A percentile compares a stretch with the other conserved stretches of the same genome.
Evolutionary conservation across 495 filamentous ascomycete genomes (phyloP).

Genomic region (Trichocladium antarcticum): DNA sequence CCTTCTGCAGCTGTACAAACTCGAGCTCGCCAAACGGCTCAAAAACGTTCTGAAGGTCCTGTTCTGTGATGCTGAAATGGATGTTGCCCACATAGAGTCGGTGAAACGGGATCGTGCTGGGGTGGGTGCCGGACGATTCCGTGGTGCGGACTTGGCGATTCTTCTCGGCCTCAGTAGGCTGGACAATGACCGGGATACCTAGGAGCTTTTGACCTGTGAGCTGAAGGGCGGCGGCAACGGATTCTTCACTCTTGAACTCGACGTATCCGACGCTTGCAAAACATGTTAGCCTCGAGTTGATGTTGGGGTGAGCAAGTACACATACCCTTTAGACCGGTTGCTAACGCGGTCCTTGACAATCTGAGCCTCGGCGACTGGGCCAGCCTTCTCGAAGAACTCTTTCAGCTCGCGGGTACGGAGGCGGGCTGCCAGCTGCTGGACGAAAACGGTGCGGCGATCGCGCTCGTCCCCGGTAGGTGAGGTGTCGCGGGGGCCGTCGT

Average conservation of each 20-base stretch:
- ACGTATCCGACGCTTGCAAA: conserved; percentile 91
- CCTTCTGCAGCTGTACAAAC: conserved; percentile 93
- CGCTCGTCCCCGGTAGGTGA: conserved; percentile 18
- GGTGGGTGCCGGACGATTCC: conserved; percentile 52
- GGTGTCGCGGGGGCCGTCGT: conserved; percentile 33
- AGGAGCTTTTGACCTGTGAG: conserved; percentile 97
- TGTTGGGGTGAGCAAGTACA: conserved; percentile 11
- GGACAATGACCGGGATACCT: conserved; percentile 97
- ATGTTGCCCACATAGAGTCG: conserved; percentile 99
- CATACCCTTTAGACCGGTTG: conserved; percentile 93
- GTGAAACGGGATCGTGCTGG: conserved; percentile 82
- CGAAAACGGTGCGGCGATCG: conserved; percentile 93
- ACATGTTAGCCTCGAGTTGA: conserved; percentile 23
- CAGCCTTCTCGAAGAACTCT: conserved; percentile 92
- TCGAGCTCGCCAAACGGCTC: conserved; percentile 97
- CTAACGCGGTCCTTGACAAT: conserved; percentile 99
- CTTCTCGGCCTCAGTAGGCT: conserved; percentile 98
- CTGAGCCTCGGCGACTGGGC: conserved; percentile 92
- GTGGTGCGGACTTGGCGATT: conserved; percentile 90
- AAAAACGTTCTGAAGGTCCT: conserved; percentile 91
- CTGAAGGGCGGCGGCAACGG: conserved; percentile 85
- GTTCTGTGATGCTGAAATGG: conserved; percentile 98
- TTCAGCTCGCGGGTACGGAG: conserved; percentile 86
- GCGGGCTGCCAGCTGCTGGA: conserved; percentile 91
- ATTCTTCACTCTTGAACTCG: conserved; percentile 95